Conservation (phyloP, 192 early-diverging fungal species). For the Podila clonocystis region DNA sequence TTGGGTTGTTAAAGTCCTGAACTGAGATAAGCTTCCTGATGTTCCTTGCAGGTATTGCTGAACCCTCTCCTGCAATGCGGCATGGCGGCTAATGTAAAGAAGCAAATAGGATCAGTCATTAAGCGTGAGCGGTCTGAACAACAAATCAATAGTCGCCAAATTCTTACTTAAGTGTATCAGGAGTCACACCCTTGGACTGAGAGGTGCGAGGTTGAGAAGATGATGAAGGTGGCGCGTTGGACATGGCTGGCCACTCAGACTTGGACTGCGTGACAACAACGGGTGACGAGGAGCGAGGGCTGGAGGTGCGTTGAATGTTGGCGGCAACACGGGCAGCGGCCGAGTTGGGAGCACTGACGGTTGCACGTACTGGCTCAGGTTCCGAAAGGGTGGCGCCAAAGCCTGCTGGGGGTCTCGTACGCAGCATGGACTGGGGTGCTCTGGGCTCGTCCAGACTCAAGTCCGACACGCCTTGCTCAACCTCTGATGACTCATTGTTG, state of each 20-base stretch:
- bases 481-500: conserved; percentile 17
- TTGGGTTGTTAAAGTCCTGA: conserved; percentile 58
- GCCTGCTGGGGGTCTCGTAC: conserved; percentile 45
- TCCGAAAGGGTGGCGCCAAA: conserved; percentile 32
- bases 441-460: conserved; percentile 8
- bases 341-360: conserved; percentile 23
- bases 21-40: conserved; percentile 53
- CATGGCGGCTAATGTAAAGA: conserved; percentile 44
- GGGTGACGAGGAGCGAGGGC: conserved; percentile 20
- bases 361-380: conserved; percentile 18
- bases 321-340: conserved; percentile 40
- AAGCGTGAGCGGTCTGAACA: not conserved
- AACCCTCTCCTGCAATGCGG: conserved; percentile 52
- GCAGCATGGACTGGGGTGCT: conserved; percentile 27
- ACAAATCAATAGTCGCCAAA: no score
- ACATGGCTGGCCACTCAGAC: conserved; percentile 42
- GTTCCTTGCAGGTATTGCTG: conserved; percentile 37
- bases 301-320: conserved; percentile 44
- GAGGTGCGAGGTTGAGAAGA: not conserved
- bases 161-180: conserved; percentile 32
- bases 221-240: conserved; percentile 4
- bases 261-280: conserved; percentile 33
- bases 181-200: not conserved
- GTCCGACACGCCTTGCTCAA: conserved; percentile 9
- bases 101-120: not conserved